phyloP scores from a whole-genome alignment of 169 alveolate genomes.

The Plasmodium knowlesi region DNA sequence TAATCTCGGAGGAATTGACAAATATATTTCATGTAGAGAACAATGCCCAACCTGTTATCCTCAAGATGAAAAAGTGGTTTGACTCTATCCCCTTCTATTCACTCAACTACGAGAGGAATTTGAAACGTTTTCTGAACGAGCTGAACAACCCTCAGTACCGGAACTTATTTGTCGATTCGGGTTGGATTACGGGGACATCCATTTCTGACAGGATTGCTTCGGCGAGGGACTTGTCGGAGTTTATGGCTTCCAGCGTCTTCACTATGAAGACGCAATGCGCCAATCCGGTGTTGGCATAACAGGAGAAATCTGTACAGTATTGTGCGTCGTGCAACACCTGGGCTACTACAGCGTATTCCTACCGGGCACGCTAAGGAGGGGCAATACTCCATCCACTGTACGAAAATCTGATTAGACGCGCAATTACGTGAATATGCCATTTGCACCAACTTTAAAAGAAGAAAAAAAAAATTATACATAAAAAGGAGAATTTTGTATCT shows the following conservation, averaged over 20 bases:
- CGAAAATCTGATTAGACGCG: not conserved
- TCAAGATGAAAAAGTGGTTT: slow-evolving; percentile 45
- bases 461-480: not conserved
- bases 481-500: not conserved
- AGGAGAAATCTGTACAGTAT: not conserved
- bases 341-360: not conserved
- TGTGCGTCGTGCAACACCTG: not conserved
- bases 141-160: slow-evolving; percentile 7
- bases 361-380: not conserved
- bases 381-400: not conserved
- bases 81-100: slow-evolving; percentile 50
- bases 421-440: not conserved
- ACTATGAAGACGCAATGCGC: not conserved
- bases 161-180: slow-evolving; percentile 39
- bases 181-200: slow-evolving; percentile 71
- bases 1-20: slow-evolving; percentile 2
- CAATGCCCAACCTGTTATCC: slow-evolving; percentile 41
- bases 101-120: slow-evolving; percentile 21
- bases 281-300: not conserved
- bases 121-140: slow-evolving; percentile 15
- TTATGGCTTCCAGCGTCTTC: not conserved
- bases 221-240: slow-evolving; percentile 42
- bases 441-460: not conserved
- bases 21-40: slow-evolving; percentile 3
- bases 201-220: slow-evolving; percentile 56